A percentile compares a stretch with the other conserved stretches of the same genome.
Evolutionary conservation across 1,284 basidiomycete genomes (phyloP).

Genomic region (Neolentinus lepideus): DNA sequence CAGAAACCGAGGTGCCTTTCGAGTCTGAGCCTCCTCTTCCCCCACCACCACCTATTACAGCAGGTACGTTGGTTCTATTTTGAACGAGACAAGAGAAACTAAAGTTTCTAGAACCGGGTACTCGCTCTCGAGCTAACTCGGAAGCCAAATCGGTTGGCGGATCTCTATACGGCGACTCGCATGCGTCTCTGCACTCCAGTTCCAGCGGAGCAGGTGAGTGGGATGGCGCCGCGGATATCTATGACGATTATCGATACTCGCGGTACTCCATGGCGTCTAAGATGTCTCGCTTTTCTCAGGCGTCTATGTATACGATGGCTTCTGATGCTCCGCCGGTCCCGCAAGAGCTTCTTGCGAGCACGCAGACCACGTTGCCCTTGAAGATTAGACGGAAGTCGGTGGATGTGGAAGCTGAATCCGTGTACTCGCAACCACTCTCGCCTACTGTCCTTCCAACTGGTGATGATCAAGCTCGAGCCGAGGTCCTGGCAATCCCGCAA

Average conservation of each 20-base stretch:
- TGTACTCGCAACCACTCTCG: background rate
- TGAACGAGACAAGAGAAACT: background rate
- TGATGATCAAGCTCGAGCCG: background rate
- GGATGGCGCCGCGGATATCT: constrained; percentile 61
- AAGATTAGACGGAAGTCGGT: background rate
- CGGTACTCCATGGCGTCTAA: constrained; percentile 46
- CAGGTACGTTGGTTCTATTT: background rate
- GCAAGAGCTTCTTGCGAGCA: background rate
- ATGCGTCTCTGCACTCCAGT: constrained; percentile 11
- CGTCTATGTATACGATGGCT: constrained; percentile 19
- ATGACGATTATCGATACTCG: constrained; percentile 70
- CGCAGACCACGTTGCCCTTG: background rate
- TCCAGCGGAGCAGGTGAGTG: constrained; percentile 40
- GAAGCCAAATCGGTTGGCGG: constrained; percentile 7
- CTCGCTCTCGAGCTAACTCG: background rate
- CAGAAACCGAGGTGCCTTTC: background rate
- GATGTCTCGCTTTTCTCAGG: constrained; percentile 24
- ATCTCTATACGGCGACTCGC: constrained; percentile 10
- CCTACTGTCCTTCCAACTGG: background rate
- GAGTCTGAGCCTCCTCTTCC: background rate
- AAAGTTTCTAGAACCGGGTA: background rate
- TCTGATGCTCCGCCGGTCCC: constrained; percentile 6
- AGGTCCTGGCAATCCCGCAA: background rate
- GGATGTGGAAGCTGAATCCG: background rate
- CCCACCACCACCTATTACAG: background rate